Evolutionary conservation across 1,139 yeast species (phyloP), one percentile per base, ranked within the genome.

Genomic region (Blastobotrys proliferans): DNA sequence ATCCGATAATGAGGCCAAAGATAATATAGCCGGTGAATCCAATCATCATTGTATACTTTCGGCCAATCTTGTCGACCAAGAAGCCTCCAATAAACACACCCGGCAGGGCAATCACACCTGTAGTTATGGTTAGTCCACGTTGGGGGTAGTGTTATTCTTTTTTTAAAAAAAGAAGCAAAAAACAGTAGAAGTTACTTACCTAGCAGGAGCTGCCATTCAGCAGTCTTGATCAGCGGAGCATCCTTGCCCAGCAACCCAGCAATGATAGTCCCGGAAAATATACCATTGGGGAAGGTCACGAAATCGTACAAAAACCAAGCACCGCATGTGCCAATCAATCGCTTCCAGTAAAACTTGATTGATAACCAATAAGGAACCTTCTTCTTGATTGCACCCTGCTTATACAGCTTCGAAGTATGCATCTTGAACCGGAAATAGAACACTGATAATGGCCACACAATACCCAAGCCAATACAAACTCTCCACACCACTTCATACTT

Each of bases 391-490:
- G 79, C 76, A 17, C 74, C 67, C 53, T 74, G 73, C 52, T 69
- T 69, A 68, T 72, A 79, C 47, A 78, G 68, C 39, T 68, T 74
- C 1, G 85, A 78, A 20, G 85, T 77, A n/a, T 78, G 77, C 83
- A 83, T 79, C 55, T 74, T 80, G 64, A 71, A 63, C 54, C 92
- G 74, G 69, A 83, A 83, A 59, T 79, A 81, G 58, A 83, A 82
- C 34, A 83, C 81, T 2, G 80, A 66, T 35, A 82, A 63, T 1
- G 94, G 92, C 83, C 85, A 82, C 55, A 83, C 70, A 34, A 79
- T 74, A 28, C 92, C 94, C 48, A 83, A 70, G 16, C 85, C 92
- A 54, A 79, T 80, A 72, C 82, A 74, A 24, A 82, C 76, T 68
- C 92, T 77, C 88, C 90, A 83, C 28, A 81, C 63, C 3, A 81